Evolutionary conservation across 768 basidiomycete genomes (phyloP).

Genomic region (Pleurotus ostreatus): DNA sequence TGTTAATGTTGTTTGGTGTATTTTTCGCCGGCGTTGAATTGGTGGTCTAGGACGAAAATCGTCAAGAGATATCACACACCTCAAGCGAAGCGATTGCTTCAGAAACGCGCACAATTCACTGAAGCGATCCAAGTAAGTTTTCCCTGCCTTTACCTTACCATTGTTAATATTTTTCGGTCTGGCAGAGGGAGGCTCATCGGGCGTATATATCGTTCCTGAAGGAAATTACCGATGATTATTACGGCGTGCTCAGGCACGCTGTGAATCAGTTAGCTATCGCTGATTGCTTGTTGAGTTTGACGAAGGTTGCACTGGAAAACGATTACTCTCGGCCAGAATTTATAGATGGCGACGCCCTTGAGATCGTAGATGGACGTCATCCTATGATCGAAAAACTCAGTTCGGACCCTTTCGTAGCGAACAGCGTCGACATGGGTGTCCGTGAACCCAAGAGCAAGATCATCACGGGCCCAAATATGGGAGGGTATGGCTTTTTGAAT

Average conservation of each 20-base stretch:
- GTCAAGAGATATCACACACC: slow-evolving; percentile 77
- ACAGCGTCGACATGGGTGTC: slow-evolving; percentile 65
- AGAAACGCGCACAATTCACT: slow-evolving; percentile 70
- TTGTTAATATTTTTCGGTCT: background rate
- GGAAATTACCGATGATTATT: slow-evolving; percentile 66
- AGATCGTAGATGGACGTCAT: slow-evolving; percentile 83
- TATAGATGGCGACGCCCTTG: slow-evolving; percentile 58
- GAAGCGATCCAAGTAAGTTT: slow-evolving; percentile 55
- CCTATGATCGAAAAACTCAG: slow-evolving; percentile 86
- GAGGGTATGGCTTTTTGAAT: slow-evolving; percentile 39
- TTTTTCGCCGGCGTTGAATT: background rate
- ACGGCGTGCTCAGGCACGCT: slow-evolving; percentile 66
- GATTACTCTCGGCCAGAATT: slow-evolving; percentile 81
- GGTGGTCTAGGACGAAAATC: slow-evolving; percentile 57
- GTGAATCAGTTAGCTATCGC: slow-evolving; percentile 79
- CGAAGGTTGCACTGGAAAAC: slow-evolving; percentile 69
- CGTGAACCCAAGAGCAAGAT: slow-evolving; percentile 52
- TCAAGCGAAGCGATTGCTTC: slow-evolving; percentile 50
- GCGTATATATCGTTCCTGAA: slow-evolving; percentile 67
- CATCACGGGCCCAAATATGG: slow-evolving; percentile 87
- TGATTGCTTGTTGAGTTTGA: slow-evolving; percentile 85
- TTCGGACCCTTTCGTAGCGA: slow-evolving; percentile 83
- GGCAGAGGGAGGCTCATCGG: slow-evolving; percentile 52
- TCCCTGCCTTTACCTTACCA: background rate
- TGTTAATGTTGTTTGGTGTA: background rate